Base-by-base conservation (phyloP, 805 yeast species). In the Tetrapisispora taiwanensis region DNA sequence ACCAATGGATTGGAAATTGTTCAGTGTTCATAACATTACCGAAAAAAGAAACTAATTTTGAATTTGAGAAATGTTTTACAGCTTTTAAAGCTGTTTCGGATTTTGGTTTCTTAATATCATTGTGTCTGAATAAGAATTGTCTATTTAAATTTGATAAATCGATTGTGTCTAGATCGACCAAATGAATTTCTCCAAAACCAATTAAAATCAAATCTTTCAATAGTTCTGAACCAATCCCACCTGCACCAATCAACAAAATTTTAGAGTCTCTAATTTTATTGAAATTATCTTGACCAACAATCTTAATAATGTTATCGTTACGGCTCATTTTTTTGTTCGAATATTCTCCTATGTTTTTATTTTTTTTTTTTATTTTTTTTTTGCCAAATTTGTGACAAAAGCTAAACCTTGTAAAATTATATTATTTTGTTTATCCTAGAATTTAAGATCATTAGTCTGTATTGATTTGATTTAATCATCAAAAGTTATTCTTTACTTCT, bases 221-320 rank as follows among this genome's bases (percentile, higher is more conserved):
- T 37, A 89, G 67, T 61, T 89, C 97, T 60, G 95, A 89, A 2
- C 97, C 97, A 51, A 89, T 88, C 7, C 97, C 97, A 27, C 97
- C 97, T 1, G 97, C 95, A 4, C 97, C 97, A 2, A 89, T 94
- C 65, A 89, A 68, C 26, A 89, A 66, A 13, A 88, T 85, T 49
- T 76, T 81, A 7, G 84, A 49, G 44, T 59, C 18, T 15, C 61
- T 58, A 8, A 63, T 42, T 28, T 53, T 56, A 7, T 47, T 47
- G 36, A 48, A 55, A 36, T 49, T 56, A 24, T 59, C 55, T 20
- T 46, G 30, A 7, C 66, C 66, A 8, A 62, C 40, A 28, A 59
- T 55, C 30, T 49, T 54, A 4, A 51, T 45, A n/a, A 57, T 39
- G 41, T 52, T 52, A 6, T 52, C 40, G 26, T 53, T 54, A 30